Percentiles rank a stretch among this genome's conserved stretches.
These are phyloP conservation scores for Plectosphaerella plurivora DNA, from an alignment of 2,329 filamentous ascomycete genomes.

Conservation along the genomic window DNA sequence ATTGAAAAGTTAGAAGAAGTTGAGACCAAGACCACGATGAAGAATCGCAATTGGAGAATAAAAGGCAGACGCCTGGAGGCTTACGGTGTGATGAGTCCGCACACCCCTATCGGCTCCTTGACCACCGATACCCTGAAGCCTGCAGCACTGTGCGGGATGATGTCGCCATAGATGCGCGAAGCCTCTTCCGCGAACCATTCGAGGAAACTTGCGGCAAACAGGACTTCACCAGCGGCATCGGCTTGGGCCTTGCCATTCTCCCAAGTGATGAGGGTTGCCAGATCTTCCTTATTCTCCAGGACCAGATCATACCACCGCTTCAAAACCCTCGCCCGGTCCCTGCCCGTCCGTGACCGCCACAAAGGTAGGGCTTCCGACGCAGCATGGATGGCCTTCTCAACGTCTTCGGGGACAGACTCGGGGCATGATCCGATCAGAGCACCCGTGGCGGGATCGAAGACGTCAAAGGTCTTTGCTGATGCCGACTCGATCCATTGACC, in stretches of 20 bases:
- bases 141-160: conserved; percentile 63
- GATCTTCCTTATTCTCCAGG: conserved; percentile 58
- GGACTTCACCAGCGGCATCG: conserved; percentile 67
- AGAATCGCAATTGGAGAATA: too few relatives aligned
- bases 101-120: conserved; percentile 12
- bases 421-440: conserved; percentile 77
- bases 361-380: conserved; percentile 68
- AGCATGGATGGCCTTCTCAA: conserved; percentile 73
- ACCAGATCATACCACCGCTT: conserved; percentile 60
- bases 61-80: conserved; percentile 21
- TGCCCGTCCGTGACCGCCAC: conserved; percentile 54
- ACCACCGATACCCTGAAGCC: conserved; percentile 65
- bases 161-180: conserved; percentile 67
- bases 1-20: conserved; percentile 33
- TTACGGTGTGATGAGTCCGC: conserved; percentile 44
- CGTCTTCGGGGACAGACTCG: conserved; percentile 76
- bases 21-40: too few relatives aligned
- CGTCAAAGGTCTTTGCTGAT: conserved; percentile 68
- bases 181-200: conserved; percentile 82
- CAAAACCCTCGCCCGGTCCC: conserved; percentile 50
- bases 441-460: conserved; percentile 75
- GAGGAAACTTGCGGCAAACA: conserved; percentile 69
- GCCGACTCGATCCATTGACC: conserved; percentile 67
- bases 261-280: conserved; percentile 74
- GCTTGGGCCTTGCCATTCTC: conserved; percentile 83